Evolutionary conservation across 352 stramenopile genomes (phyloP), one percentile per base, ranked within the genome.

Genomic region (Blastocystis hominis): DNA sequence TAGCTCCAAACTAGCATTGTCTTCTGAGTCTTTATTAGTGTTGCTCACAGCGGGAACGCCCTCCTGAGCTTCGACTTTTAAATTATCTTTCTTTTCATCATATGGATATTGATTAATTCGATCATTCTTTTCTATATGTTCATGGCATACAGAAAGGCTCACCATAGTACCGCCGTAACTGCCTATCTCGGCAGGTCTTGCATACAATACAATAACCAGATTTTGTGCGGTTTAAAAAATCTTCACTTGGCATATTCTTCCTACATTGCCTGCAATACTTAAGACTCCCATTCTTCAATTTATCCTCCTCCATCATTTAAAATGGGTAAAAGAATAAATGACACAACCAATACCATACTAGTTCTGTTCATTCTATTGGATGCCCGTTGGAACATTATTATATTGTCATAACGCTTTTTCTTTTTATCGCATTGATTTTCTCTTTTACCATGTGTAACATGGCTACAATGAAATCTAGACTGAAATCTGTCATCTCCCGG

Each of bases 201-300:
- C 72, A 84, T 6, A 84, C 72, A 55, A 84, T 84, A 34, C 72
- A 84, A 9, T 84, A 84, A 2, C 72, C 72, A 38, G 34, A 68
- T 17, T 66, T 68, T 63, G 50, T 64, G 36, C 72, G 54, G 38
- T 84, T 84, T 20, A 84, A 68, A 34, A 84, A 84, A 13, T 84
- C 50, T 30, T 68, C 38, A 53, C 34, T 15, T 13, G 72, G 72
- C 72, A 84, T 69, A 42, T 54, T 84, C 53, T 84, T 84, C 9
- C 72, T 56, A 53, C 72, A 84, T 46, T 84, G 72, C 42, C 72
- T 66, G 36, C 72, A 84, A 44, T 84, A 84, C 5, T 44, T 34
- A 13, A 84, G 20, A 17, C 47, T 40, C 7, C 5, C 2, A 47
- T 63, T 61, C 20, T 66, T 53, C 34, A 53, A 20, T 38, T 38